Evolutionary conservation across 1,284 basidiomycete species (phyloP), one percentile per base, ranked within the genome.

Genomic region (Leucoagaricus sp.): DNA sequence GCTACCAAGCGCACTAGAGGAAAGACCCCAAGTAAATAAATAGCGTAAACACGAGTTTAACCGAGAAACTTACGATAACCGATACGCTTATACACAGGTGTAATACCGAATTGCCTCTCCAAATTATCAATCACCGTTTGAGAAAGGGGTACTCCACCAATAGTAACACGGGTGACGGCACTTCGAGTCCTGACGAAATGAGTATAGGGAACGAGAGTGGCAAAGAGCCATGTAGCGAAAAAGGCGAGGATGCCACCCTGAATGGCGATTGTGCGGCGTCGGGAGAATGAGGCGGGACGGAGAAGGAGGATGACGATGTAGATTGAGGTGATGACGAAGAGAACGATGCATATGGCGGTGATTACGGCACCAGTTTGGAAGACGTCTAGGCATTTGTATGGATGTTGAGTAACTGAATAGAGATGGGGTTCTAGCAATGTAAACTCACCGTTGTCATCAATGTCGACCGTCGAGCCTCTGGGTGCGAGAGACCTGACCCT

Each of bases 151-250:
- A 72, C 26, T 5, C 64, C 67, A 4, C 67, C 71, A 48, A 84
- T 55, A 44, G 69, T 74, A 4, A 81, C 84, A 17, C 66, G 65
- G 54, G 86, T 71, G 40, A 71, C 68, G 12, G 79, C 83, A 29
- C 67, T 64, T n/a, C 75, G 71, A 46, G 71, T 84, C 17, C 75
- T 76, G 60, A 81, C 81, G 66, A 79, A 81, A 63, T 74, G 64
- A 41, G 80, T 81, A 67, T 78, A 83, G 1, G 84, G 75, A 19
- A 86, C 72, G 51, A 81, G 70, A 19, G 75, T 68, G 4, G 79
- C 83, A 62, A 87, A 75, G 42, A 86, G 68, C 76, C 81, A 82
- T 4, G 75, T 31, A 23, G 75, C 69, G 58, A 75, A 74, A 65
- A 85, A 76, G 19, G 72, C 65, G 47, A 86, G 72, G 21, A 75